phyloP scores from a whole-genome alignment of 1,284 basidiomycete species.

The Gymnopus androsaceus region DNA sequence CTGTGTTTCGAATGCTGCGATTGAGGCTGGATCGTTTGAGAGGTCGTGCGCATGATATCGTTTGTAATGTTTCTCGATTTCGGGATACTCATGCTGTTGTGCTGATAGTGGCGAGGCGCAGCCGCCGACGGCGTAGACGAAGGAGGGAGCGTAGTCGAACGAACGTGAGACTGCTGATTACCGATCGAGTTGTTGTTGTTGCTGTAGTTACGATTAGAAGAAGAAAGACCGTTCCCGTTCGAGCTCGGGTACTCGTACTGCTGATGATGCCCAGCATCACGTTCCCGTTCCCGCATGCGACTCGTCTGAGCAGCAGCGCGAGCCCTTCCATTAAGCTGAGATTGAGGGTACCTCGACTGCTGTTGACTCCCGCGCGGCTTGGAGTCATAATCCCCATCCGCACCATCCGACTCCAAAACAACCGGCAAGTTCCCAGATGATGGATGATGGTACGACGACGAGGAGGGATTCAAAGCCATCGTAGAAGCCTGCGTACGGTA shows the following conservation, averaged over 20 bases:
- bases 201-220: no score
- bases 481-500: constrained; percentile 42
- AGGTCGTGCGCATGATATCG: constrained; percentile 17
- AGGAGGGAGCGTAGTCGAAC: constrained; percentile 31
- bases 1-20: constrained; percentile 21
- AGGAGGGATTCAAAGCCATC: constrained; percentile 19
- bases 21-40: no score
- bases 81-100: constrained; percentile 44
- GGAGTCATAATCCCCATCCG: constrained; percentile 6
- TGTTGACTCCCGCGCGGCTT: background rate
- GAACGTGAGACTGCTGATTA: constrained; percentile 39
- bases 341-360: constrained; percentile 10
- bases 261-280: no score
- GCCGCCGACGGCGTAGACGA: constrained; percentile 28
- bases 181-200: constrained; percentile 9
- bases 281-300: background rate
- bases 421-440: constrained; percentile 18
- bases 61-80: constrained; percentile 19
- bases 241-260: no score
- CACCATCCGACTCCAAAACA: constrained; percentile 16
- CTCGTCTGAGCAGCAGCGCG: background rate
- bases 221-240: no score
- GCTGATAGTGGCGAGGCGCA: constrained; percentile 40
- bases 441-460: constrained; percentile 15
- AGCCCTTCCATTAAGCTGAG: constrained; percentile 15